Evolutionary conservation across 768 basidiomycete species (phyloP).

Genomic region (Pisolithus orientalis): DNA sequence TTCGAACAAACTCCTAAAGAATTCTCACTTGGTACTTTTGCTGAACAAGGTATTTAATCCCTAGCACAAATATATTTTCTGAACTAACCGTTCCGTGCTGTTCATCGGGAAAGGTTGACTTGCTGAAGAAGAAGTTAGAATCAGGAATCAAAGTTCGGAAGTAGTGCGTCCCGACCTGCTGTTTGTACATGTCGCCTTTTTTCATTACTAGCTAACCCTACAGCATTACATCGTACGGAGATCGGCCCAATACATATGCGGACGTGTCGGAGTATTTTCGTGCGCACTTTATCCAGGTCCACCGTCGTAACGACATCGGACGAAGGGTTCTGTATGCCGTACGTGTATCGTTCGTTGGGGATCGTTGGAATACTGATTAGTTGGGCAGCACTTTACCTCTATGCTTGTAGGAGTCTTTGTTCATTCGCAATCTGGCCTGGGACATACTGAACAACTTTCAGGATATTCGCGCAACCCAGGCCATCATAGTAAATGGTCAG

Average conservation of each 20-base stretch:
- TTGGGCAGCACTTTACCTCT: constrained; percentile 56
- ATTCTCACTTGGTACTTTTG: constrained; percentile 67
- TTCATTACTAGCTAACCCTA: neutral
- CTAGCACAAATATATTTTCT: neutral
- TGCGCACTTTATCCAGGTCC: constrained; percentile 77
- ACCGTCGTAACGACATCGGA: constrained; percentile 56
- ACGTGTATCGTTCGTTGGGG: constrained; percentile 25
- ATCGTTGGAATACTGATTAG: constrained; percentile 6
- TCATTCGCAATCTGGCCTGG: constrained; percentile 1
- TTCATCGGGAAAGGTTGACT: constrained; percentile 47
- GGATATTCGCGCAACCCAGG: constrained; percentile 64
- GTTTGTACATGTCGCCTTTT: neutral
- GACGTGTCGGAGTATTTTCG: constrained; percentile 73
- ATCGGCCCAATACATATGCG: constrained; percentile 65
- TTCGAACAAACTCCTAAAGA: constrained; percentile 65
- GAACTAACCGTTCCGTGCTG: constrained; percentile 6
- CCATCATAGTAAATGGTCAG: constrained; percentile 57
- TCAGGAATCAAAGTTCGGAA: constrained; percentile 63
- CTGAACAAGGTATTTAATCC: constrained; percentile 60
- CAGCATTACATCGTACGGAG: constrained; percentile 74
- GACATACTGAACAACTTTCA: constrained; percentile 17
- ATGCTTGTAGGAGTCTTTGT: constrained; percentile 46
- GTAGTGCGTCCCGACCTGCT: constrained; percentile 48
- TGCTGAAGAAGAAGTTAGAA: constrained; percentile 66
- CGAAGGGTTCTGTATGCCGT: constrained; percentile 61